A percentile compares a stretch with the other conserved stretches of the same genome.
phyloP scores from a whole-genome alignment of 768 basidiomycete genomes.

The Exsudoporus frostii region DNA sequence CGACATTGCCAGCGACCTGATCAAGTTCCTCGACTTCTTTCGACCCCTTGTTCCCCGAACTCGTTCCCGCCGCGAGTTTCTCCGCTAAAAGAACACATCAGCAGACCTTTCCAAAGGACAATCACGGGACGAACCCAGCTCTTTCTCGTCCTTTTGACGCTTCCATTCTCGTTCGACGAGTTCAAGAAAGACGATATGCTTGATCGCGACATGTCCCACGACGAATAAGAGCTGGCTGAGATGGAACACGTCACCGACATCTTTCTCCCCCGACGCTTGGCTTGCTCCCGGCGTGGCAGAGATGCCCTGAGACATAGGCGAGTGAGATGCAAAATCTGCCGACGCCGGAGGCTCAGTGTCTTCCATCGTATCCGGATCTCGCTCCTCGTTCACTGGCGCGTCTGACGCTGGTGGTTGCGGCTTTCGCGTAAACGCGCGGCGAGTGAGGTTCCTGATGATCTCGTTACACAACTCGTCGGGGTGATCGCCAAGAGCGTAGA shows the following conservation, averaged over 20 bases:
- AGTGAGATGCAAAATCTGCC: conserved; percentile 15
- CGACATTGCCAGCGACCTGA: conserved; percentile 94
- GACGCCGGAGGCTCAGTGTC: conserved; percentile 33
- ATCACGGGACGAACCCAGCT: conserved; percentile 52
- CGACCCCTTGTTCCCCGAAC: conserved; percentile 36
- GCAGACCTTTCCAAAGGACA: background rate
- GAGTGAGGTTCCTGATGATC: conserved; percentile 80
- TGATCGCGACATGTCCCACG: conserved; percentile 95
- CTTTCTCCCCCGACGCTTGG: conserved; percentile 35
- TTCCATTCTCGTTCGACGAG: conserved; percentile 96
- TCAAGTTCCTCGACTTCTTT: conserved; percentile 87
- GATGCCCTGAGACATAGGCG: conserved; percentile 20
- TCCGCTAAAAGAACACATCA: conserved; percentile 42
- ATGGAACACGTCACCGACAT: conserved; percentile 79
- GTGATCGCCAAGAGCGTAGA: conserved; percentile 91
- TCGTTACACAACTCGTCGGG: conserved; percentile 81
- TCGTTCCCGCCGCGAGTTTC: conserved; percentile 47
- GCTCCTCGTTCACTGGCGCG: conserved; percentile 20
- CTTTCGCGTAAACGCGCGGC: conserved; percentile 55
- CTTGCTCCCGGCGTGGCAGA: conserved; percentile 6
- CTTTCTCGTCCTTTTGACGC: conserved; percentile 88
- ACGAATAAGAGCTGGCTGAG: conserved; percentile 93
- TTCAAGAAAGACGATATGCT: conserved; percentile 95
- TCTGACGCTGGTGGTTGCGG: conserved; percentile 12
- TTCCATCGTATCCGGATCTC: conserved; percentile 53